phyloP scores from a whole-genome alignment of 208 protist genomes.

The Leishmania tropica region DNA sequence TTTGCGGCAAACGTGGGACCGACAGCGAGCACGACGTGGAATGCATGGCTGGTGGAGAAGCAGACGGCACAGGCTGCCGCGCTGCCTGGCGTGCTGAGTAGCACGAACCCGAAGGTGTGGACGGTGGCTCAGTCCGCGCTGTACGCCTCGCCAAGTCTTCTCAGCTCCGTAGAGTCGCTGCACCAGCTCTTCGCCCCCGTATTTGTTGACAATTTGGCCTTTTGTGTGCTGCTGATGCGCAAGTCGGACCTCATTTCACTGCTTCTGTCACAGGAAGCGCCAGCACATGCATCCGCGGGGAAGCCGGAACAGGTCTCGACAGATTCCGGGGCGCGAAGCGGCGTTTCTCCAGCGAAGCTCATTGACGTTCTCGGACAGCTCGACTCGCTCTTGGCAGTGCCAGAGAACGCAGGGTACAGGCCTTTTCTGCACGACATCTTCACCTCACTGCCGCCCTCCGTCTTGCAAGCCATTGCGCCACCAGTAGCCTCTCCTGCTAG shows the following conservation, averaged over 20 bases:
- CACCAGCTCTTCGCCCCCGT: slow-evolving; percentile 35
- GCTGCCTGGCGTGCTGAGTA: slow-evolving; percentile 29
- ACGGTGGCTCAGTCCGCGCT: slow-evolving; percentile 62
- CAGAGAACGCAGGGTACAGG: slow-evolving; percentile 51
- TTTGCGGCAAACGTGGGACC: slow-evolving; percentile 7
- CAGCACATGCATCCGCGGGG: neutral
- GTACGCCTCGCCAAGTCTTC: slow-evolving; percentile 45
- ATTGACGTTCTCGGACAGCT: slow-evolving; percentile 29
- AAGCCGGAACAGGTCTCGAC: neutral
- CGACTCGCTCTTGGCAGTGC: slow-evolving; percentile 32
- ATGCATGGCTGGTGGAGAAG: slow-evolving; percentile 19
- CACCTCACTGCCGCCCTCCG: slow-evolving; percentile 40
- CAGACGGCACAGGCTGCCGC: slow-evolving; percentile 15
- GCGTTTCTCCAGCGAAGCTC: neutral
- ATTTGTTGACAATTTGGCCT: slow-evolving; percentile 38
- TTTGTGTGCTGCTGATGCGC: slow-evolving; percentile 61
- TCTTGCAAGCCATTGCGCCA: slow-evolving; percentile 15
- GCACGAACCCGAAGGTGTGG: slow-evolving; percentile 48
- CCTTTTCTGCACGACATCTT: slow-evolving; percentile 63
- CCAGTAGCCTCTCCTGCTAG: neutral
- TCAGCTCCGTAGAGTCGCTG: slow-evolving; percentile 35
- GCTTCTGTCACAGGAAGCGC: slow-evolving; percentile 12
- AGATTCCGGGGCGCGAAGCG: neutral
- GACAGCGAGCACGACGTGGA: slow-evolving; percentile 14
- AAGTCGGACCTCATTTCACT: slow-evolving; percentile 42